Evolutionary conservation across 129 eudicot species (phyloP).

Genomic region (Scalesia atractyloides): DNA sequence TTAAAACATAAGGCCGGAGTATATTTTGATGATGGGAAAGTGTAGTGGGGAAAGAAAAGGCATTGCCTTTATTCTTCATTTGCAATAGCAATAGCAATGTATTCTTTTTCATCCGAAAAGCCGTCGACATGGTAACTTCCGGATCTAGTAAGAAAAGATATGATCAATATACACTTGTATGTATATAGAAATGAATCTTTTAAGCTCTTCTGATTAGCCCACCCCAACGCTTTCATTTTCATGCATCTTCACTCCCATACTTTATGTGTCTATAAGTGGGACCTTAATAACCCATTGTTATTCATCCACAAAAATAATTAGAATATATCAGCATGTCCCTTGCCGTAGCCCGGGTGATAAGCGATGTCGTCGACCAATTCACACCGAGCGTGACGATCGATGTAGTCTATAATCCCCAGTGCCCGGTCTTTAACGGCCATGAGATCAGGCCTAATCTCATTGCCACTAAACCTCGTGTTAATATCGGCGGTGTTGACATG

Average conservation of each 20-base stretch:
- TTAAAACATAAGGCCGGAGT: slow-evolving; percentile 7
- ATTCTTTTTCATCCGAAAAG: slow-evolving; percentile 23
- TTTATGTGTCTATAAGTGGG: slow-evolving; percentile 54
- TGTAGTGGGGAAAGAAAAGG: slow-evolving; percentile 28
- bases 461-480: slow-evolving; percentile 60
- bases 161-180: slow-evolving; percentile 11
- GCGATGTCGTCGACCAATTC: slow-evolving; percentile 84
- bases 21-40: slow-evolving; percentile 22
- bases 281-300: slow-evolving; percentile 17
- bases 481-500: slow-evolving; percentile 86
- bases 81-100: slow-evolving; percentile 24
- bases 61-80: slow-evolving; percentile 37
- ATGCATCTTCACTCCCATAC: slow-evolving; percentile 19
- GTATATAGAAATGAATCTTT: slow-evolving; percentile 31
- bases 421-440: slow-evolving; percentile 66
- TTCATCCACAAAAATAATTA: slow-evolving; percentile 16
- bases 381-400: slow-evolving; percentile 66
- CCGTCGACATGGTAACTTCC: slow-evolving; percentile 29
- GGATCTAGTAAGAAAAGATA: slow-evolving; percentile 23
- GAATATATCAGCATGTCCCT: slow-evolving; percentile 41
- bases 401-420: slow-evolving; percentile 56
- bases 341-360: slow-evolving; percentile 67
- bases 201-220: slow-evolving; percentile 27
- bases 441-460: slow-evolving; percentile 77
- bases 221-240: slow-evolving; percentile 34